These are phyloP conservation scores for Drechslerella dactyloides DNA, from an alignment of 2,329 filamentous ascomycete genomes.

Conservation along the genomic window DNA sequence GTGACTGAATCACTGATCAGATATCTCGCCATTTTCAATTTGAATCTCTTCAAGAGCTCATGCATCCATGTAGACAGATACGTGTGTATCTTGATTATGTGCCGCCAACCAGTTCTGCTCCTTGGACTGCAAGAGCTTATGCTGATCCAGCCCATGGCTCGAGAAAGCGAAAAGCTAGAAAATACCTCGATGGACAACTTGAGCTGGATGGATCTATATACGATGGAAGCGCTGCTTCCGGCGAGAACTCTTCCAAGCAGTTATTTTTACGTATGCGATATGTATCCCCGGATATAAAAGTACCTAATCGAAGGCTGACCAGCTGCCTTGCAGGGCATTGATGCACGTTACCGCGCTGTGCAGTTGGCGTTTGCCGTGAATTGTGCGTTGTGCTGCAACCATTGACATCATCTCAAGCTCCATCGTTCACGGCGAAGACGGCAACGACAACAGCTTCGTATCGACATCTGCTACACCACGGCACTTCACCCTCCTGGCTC, in stretches of 20 bases:
- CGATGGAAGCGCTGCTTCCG: not conserved
- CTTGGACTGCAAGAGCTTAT: constrained; percentile 9
- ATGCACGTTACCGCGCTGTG: constrained; percentile 30
- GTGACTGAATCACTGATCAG: not conserved
- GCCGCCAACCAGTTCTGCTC: not conserved
- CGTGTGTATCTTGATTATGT: not conserved
- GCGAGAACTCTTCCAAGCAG: not conserved
- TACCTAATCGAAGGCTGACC: constrained; percentile 5
- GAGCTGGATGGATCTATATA: not conserved
- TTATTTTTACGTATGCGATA: constrained; percentile 3
- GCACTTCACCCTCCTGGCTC: not conserved
- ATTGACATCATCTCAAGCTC: not conserved
- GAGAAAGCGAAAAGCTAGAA: not conserved
- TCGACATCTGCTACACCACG: not conserved
- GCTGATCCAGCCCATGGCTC: constrained; percentile 20
- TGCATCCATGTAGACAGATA: not conserved
- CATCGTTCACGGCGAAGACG: not conserved
- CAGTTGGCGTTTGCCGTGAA: not conserved
- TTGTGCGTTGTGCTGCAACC: not conserved
- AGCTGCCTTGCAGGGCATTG: constrained; percentile 42
- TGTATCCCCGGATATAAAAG: constrained; percentile 15
- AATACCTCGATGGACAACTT: constrained; percentile 6
- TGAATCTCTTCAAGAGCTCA: not conserved
- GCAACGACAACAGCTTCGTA: not conserved
- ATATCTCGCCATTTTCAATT: constrained; percentile 1